Percentiles rank a stretch among this genome's conserved stretches.
Conservation (phyloP, 768 basidiomycete species). For the Rhodotorula graminis region DNA sequence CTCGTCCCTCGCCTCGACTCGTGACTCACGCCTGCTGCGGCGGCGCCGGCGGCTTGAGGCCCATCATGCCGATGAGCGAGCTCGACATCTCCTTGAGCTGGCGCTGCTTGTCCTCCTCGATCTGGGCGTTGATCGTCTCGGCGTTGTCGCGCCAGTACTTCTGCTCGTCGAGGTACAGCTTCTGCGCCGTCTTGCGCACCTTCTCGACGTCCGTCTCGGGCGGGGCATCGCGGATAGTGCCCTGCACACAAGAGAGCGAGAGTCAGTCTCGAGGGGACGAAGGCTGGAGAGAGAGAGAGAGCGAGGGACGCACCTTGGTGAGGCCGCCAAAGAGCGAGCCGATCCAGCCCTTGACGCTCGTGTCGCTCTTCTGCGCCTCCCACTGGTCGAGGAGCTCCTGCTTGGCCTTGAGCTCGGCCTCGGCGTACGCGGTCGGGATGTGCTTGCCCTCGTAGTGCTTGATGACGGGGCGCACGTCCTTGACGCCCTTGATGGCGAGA, state of each 20-base stretch:
- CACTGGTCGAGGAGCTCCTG: constrained; percentile 72
- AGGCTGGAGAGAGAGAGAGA: rapidly evolving
- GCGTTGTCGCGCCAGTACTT: constrained; percentile 56
- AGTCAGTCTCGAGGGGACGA: background rate
- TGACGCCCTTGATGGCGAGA: constrained; percentile 72
- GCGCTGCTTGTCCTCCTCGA: constrained; percentile 57
- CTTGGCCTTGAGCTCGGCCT: constrained; percentile 79
- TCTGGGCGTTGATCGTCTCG: constrained; percentile 53
- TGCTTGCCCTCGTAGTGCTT: constrained; percentile 80
- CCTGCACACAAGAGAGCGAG: background rate
- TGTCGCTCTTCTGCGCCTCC: constrained; percentile 53
- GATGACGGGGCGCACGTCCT: constrained; percentile 82
- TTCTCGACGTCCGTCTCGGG: constrained; percentile 42
- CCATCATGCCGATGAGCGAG: constrained; percentile 32
- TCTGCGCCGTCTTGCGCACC: constrained; percentile 52
- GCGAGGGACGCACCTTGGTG: constrained; percentile 22
- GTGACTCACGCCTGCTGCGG: background rate
- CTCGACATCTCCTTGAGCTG: constrained; percentile 45
- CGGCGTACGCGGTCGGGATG: constrained; percentile 80
- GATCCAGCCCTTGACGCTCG: constrained; percentile 26
- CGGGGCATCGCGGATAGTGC: constrained; percentile 26
- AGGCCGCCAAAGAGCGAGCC: constrained; percentile 24
- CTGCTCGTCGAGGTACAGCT: constrained; percentile 56
- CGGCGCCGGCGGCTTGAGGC: constrained; percentile 15
- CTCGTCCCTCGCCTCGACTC: too few species aligned